These are phyloP conservation scores for Erysimum cheiranthoides DNA, from an alignment of 345 rosid genomes.

Conservation along the genomic window DNA sequence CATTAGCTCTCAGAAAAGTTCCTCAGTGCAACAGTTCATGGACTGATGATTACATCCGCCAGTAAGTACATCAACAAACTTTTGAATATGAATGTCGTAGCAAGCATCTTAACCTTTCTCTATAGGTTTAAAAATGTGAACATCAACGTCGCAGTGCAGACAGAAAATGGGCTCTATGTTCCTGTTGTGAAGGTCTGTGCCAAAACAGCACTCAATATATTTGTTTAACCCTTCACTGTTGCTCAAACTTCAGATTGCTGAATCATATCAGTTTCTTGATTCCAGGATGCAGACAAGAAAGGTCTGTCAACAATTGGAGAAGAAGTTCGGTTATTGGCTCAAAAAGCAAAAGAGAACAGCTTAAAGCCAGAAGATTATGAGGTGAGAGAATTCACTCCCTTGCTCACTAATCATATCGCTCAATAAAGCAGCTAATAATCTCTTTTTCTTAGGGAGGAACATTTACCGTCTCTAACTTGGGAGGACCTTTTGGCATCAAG, in stretches of 20 bases:
- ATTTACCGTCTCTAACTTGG: conserved; percentile 88
- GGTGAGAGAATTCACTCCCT: conserved; percentile 48
- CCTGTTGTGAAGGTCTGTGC: conserved; percentile 83
- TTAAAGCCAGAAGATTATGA: conserved; percentile 96
- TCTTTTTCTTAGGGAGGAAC: conserved; percentile 83
- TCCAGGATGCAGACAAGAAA: conserved; percentile 94
- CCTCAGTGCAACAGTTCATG: conserved; percentile 99
- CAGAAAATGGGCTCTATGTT: conserved; percentile 92
- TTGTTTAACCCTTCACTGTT: background rate
- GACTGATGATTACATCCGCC: conserved; percentile 89
- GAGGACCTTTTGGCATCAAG: conserved; percentile 91
- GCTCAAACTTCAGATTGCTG: conserved; percentile 23
- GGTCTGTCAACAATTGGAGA: conserved; percentile 81
- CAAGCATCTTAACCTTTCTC: conserved; percentile 12
- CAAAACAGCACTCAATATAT: conserved; percentile 24
- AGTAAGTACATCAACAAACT: conserved; percentile 58
- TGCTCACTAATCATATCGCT: background rate
- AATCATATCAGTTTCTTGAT: conserved; percentile 17
- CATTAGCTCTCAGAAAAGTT: conserved; percentile 87
- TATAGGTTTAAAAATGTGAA: conserved; percentile 82
- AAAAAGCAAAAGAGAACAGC: conserved; percentile 87
- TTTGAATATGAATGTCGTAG: conserved; percentile 10
- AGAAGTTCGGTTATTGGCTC: conserved; percentile 86
- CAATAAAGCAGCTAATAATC: background rate
- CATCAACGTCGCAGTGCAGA: conserved; percentile 94